Percentiles rank a stretch among this genome's conserved stretches.
These are phyloP conservation scores for Camellia granthamiana DNA, from an alignment of 148 eudicot species.

Conservation along the genomic window DNA sequence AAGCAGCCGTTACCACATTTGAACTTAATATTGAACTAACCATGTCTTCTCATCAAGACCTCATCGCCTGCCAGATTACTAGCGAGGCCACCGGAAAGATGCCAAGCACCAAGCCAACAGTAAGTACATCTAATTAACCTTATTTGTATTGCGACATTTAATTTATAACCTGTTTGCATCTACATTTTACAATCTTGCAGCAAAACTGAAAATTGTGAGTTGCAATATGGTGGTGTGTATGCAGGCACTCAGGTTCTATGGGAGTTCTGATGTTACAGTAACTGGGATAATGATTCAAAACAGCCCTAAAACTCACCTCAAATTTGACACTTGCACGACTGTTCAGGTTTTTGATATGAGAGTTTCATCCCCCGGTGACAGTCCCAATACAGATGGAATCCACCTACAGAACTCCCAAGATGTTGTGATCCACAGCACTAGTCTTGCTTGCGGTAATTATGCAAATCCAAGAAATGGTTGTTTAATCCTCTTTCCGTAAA, in stretches of 20 bases:
- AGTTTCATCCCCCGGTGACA: conserved; percentile 35
- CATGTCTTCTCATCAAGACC: not conserved
- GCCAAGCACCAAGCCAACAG: conserved; percentile 36
- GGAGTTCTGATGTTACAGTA: conserved; percentile 29
- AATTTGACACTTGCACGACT: conserved; percentile 29
- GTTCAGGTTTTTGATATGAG: conserved; percentile 32
- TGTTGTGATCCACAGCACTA: conserved; percentile 28
- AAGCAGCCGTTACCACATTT: not conserved
- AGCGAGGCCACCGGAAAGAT: conserved; percentile 8
- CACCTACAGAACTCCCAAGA: conserved; percentile 41
- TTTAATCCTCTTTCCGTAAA: not conserved
- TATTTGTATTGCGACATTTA: too few relatives aligned
- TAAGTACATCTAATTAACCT: conserved; percentile 5
- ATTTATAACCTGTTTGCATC: not conserved
- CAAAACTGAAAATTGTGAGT: not conserved
- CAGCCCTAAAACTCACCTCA: conserved; percentile 34
- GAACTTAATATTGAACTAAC: not conserved
- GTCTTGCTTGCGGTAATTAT: conserved; percentile 35
- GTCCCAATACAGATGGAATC: conserved; percentile 43
- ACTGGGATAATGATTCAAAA: conserved; percentile 35
- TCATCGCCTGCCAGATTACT: conserved; percentile 14
- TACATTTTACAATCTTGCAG: too few relatives aligned
- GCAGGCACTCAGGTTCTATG: conserved; percentile 38
- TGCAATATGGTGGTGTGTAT: not conserved
- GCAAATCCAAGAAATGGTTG: not conserved